Base-by-base conservation (phyloP, 805 yeast genomes). In the Metschnikowia bowlesiae region DNA sequence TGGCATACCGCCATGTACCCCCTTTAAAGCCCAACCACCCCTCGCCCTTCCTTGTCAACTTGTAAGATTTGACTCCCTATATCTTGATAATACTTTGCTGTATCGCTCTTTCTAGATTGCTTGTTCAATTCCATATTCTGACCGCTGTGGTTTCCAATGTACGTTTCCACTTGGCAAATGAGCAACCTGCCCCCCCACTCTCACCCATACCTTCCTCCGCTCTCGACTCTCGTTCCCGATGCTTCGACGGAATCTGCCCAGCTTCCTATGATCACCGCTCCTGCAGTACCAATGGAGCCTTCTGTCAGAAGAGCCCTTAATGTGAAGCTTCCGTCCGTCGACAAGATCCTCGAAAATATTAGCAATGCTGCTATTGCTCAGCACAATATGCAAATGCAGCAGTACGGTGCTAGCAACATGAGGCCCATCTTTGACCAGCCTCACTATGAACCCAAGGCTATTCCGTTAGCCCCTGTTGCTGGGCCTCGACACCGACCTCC, bases 241-340 rank as follows among this genome's bases (percentile, higher is more conserved):
- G 18, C 14, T 7, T 8, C 45, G 8, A 9, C 6, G 26, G 45
- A 26, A 6, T 14, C 34, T n/a, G 14, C 45, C 26, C 32, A n/a
- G 9, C 32, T 28, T 8, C 41, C 32, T 11, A 28, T 39, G 41
- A 39, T n/a, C 28, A 11, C 16, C 16, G 13, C 7, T 3, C 41
- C 32, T 7, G 18, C 14, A 10, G 11, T 22, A 14, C 34, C 43
- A 9, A n/a, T 26, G 5, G 34, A n/a, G 8, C 8, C 22, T 4
- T 30, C 14, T 13, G 14, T 13, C 22, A n/a, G 33, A 8, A 16
- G n/a, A 10, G 9, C 32, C 16, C 1, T 22, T 10, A n/a, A 29
- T 2, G 13, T 41, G 13, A 44, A 46, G 39, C 55, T 53, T 34
- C 56, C 56, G 4, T 53, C 56, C 1, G 54, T 53, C 29, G 51